Conservation (phyloP, 495 filamentous ascomycete genomes). For the Aeminium ludgeri region DNA sequence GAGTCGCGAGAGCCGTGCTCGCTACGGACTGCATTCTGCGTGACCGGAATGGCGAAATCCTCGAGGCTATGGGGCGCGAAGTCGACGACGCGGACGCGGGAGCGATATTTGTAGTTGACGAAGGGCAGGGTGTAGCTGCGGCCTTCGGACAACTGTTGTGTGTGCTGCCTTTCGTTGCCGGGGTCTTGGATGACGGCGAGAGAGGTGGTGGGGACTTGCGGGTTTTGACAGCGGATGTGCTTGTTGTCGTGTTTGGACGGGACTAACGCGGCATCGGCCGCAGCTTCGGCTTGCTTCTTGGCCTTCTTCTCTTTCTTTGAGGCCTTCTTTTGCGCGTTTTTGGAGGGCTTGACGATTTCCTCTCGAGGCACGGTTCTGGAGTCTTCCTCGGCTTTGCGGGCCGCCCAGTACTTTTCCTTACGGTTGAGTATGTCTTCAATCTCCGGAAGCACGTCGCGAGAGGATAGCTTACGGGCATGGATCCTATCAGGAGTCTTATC, state of each 20-base stretch:
- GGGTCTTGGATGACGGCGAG: slow-evolving; percentile 34
- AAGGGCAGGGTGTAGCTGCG: slow-evolving; percentile 43
- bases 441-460: slow-evolving; percentile 28
- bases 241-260: slow-evolving; percentile 5
- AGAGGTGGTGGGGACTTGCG: slow-evolving; percentile 26
- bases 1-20: slow-evolving; percentile 8
- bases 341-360: slow-evolving; percentile 25
- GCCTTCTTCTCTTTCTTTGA: slow-evolving; percentile 26
- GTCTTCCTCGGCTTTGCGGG: slow-evolving; percentile 1
- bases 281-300: slow-evolving; percentile 25
- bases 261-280: neutral
- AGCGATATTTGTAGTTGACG: slow-evolving; percentile 52
- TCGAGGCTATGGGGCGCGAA: slow-evolving; percentile 56
- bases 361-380: slow-evolving; percentile 18
- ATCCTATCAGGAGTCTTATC: slow-evolving; percentile 33
- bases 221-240: slow-evolving; percentile 19
- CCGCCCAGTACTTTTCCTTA: slow-evolving; percentile 39
- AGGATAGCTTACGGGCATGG: slow-evolving; percentile 30
- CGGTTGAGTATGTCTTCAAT: slow-evolving; percentile 46
- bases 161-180: slow-evolving; percentile 24
- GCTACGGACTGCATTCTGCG: slow-evolving; percentile 6
- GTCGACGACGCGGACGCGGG: slow-evolving; percentile 58
- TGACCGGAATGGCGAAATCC: slow-evolving; percentile 42
- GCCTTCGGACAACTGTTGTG: slow-evolving; percentile 23
- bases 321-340: slow-evolving; percentile 19